Evolutionary conservation across 768 basidiomycete species (phyloP).

Genomic region (Gyrodon lividus): DNA sequence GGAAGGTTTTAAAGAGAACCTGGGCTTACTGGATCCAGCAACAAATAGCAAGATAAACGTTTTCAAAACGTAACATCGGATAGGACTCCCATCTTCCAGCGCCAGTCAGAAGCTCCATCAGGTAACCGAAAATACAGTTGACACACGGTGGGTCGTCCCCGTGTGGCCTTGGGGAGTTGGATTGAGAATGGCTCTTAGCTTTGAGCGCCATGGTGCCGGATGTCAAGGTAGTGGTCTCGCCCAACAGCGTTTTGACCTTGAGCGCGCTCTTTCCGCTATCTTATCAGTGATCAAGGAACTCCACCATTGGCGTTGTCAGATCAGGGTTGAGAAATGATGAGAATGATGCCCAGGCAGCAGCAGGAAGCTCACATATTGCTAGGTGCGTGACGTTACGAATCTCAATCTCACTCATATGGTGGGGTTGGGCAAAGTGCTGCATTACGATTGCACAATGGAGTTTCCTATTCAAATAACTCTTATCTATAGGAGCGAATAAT

Average conservation of each 20-base stretch:
- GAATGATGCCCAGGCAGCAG: not conserved
- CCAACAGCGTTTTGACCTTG: not conserved
- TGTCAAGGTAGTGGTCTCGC: not conserved
- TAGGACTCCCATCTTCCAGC: not conserved
- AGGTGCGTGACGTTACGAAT: not conserved
- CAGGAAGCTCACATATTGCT: not conserved
- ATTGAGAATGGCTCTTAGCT: too few species aligned
- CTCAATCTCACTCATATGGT: not conserved
- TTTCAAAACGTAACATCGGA: not conserved
- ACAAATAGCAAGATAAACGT: not conserved
- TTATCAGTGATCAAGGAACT: not conserved
- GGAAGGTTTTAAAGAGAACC: not conserved
- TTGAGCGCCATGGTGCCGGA: not conserved
- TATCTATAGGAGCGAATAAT: not conserved
- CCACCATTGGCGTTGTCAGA: not conserved
- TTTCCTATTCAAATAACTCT: not conserved
- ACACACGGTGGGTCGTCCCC: not conserved
- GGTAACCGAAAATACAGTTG: not conserved
- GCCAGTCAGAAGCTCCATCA: not conserved
- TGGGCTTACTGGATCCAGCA: not conserved
- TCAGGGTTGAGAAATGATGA: not conserved
- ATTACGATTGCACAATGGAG: not conserved
- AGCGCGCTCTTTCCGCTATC: not conserved
- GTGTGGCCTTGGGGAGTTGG: not conserved
- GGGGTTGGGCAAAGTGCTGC: not conserved